These are phyloP conservation scores for Linum tenue DNA, from an alignment of 345 rosid species.

Conservation along the genomic window DNA sequence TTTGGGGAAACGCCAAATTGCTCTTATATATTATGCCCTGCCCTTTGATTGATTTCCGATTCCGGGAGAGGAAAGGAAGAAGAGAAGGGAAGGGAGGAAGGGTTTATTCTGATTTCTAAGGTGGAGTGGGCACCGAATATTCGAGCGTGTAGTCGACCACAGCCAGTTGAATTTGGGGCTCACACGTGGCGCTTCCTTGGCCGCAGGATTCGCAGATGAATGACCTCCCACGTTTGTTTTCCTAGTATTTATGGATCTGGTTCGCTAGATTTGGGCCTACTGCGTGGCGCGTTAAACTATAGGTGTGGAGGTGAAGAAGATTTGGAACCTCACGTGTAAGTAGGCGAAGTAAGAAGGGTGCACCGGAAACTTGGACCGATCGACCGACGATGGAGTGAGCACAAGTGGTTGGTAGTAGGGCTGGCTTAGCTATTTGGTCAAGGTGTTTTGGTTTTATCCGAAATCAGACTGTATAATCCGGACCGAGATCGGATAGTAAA, in stretches of 20 bases:
- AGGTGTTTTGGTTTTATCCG: too few species aligned
- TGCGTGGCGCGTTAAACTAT: too few species aligned
- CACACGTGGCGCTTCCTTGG: background rate
- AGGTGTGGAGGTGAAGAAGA: too few species aligned
- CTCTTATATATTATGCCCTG: background rate
- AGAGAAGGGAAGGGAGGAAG: background rate
- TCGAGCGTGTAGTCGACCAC: conserved; percentile 12
- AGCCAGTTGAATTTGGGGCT: background rate
- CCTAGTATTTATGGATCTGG: background rate
- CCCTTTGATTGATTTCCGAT: background rate
- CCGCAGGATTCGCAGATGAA: conserved; percentile 8
- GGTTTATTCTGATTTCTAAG: conserved; percentile 9
- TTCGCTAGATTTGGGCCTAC: background rate
- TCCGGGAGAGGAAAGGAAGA: background rate
- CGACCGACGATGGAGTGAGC: too few species aligned
- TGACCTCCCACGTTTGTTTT: background rate
- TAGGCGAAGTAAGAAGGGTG: too few species aligned
- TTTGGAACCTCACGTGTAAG: too few species aligned
- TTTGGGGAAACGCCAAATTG: background rate
- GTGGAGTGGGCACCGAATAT: conserved; percentile 25
- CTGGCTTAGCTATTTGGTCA: too few species aligned
- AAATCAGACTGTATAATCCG: too few species aligned
- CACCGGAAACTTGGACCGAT: too few species aligned
- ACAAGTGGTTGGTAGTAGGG: too few species aligned
- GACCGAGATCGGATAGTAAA: too few species aligned